A percentile compares a stretch with the other conserved stretches of the same genome.
Evolutionary conservation across 208 protist genomes (phyloP).

Genomic region (Trypanosoma mega): DNA sequence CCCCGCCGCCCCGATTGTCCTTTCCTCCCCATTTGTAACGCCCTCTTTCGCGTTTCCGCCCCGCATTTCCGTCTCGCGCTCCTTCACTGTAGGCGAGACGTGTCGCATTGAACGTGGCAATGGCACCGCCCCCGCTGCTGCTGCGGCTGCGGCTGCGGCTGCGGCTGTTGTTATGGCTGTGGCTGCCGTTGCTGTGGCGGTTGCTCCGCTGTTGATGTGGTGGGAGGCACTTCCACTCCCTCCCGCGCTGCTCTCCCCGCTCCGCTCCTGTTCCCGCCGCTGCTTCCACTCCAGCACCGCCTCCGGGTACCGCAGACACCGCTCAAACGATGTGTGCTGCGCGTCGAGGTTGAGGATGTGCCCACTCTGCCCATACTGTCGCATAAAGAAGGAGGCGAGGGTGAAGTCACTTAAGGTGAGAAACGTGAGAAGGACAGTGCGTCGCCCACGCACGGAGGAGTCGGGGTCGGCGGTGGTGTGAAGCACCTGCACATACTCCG

Average conservation of each 20-base stretch:
- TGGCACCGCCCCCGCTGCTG: conserved; percentile 8
- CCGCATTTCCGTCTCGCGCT: conserved; percentile 4
- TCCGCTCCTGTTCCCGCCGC: conserved; percentile 31
- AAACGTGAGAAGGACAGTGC: conserved; percentile 54
- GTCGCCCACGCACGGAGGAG: conserved; percentile 12
- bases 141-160: conserved; percentile 1
- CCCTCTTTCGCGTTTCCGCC: conserved; percentile 15
- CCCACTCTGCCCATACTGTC: conserved; percentile 67
- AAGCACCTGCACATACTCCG: conserved; percentile 68
- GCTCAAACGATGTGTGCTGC: conserved; percentile 55
- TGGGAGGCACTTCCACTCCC: no score
- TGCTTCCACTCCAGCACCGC: conserved; percentile 53
- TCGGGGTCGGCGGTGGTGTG: conserved; percentile 72
- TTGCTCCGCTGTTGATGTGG: no score
- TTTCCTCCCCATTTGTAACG: not conserved
- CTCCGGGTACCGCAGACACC: conserved; percentile 15
- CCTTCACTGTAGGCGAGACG: not conserved
- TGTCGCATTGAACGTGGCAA: conserved; percentile 22
- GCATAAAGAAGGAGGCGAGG: conserved; percentile 62
- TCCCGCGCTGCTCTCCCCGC: no score
- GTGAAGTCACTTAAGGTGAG: conserved; percentile 57
- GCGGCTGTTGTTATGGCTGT: not conserved
- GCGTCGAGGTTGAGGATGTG: conserved; percentile 63
- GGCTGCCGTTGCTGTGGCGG: no score
- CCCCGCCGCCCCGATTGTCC: no score